These are phyloP conservation scores for Oxytropis ochrocephala DNA, from an alignment of 306 rosid genomes.

Conservation along the genomic window DNA sequence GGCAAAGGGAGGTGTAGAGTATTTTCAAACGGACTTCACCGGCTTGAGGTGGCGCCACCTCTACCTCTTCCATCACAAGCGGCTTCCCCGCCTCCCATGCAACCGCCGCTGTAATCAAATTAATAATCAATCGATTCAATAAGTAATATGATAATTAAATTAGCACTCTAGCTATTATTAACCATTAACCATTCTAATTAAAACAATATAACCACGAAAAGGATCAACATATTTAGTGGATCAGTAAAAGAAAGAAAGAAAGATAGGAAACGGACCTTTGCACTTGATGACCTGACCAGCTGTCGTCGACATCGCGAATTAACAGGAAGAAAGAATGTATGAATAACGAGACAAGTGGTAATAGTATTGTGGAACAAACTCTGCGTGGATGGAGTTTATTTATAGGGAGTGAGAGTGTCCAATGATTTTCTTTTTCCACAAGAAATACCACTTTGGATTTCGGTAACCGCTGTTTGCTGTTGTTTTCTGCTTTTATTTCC, in stretches of 20 bases:
- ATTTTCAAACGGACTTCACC: constrained; percentile 51
- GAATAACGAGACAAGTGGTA: too few relatives aligned
- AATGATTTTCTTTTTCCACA: too few relatives aligned
- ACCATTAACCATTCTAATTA: too few relatives aligned
- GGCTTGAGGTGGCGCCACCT: constrained; percentile 47
- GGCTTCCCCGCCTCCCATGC: constrained; percentile 54
- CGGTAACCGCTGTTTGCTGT: too few relatives aligned
- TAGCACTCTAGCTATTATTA: background rate
- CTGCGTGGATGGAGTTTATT: too few relatives aligned
- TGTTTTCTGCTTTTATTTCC: too few relatives aligned
- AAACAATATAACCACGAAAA: background rate
- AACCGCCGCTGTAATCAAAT: constrained; percentile 28
- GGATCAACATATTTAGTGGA: background rate
- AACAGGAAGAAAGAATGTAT: background rate
- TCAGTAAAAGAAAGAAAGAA: background rate
- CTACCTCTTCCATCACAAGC: constrained; percentile 39
- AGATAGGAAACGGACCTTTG: constrained; percentile 32
- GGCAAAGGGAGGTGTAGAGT: constrained; percentile 51
- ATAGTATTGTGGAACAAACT: too few relatives aligned
- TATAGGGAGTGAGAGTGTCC: too few relatives aligned
- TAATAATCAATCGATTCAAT: background rate
- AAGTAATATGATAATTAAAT: too few relatives aligned
- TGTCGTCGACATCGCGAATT: constrained; percentile 39
- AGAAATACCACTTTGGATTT: too few relatives aligned
- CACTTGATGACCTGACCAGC: constrained; percentile 63